These are phyloP conservation scores for Phaeotremella skinneri DNA, from an alignment of 768 basidiomycete genomes.

Conservation along the genomic window DNA sequence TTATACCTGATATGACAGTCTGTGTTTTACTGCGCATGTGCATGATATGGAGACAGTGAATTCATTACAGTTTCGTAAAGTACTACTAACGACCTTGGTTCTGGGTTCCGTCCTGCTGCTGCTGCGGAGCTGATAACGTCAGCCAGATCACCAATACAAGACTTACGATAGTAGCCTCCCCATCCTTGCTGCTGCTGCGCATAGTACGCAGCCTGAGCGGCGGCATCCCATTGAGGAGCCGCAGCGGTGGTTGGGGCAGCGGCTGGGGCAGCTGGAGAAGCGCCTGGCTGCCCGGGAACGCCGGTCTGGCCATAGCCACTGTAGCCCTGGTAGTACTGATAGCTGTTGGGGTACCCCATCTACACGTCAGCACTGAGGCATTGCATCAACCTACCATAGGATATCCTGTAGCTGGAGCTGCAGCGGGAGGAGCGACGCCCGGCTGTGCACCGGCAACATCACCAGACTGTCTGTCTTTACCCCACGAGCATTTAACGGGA, in stretches of 20 bases:
- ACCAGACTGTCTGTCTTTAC: slow-evolving; percentile 68
- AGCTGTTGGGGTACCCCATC: slow-evolving; percentile 29
- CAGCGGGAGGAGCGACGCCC: slow-evolving; percentile 61
- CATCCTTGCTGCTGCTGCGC: slow-evolving; percentile 2
- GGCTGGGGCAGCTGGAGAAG: slow-evolving; percentile 2
- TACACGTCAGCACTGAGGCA: slow-evolving; percentile 53
- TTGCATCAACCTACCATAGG: slow-evolving; percentile 64
- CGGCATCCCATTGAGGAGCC: slow-evolving; percentile 1
- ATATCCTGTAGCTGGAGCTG: slow-evolving; percentile 53
- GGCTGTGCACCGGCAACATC: slow-evolving; percentile 14
- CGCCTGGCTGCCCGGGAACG: slow-evolving; percentile 41
- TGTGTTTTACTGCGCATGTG: background rate
- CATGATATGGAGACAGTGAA: background rate
- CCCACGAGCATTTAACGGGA: slow-evolving; percentile 98
- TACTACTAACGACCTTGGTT: slow-evolving; percentile 1
- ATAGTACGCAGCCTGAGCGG: background rate
- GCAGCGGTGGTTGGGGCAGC: slow-evolving; percentile 8
- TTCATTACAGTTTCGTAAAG: background rate
- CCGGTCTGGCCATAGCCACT: slow-evolving; percentile 33
- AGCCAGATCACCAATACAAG: background rate
- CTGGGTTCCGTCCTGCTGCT: background rate
- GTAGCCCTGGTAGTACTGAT: slow-evolving; percentile 43
- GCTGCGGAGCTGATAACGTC: background rate
- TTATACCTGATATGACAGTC: too few species aligned
- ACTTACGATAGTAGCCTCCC: slow-evolving; percentile 3